Base-by-base conservation (phyloP, 2,329 filamentous ascomycete species). In the Ceratocystis papillata region DNA sequence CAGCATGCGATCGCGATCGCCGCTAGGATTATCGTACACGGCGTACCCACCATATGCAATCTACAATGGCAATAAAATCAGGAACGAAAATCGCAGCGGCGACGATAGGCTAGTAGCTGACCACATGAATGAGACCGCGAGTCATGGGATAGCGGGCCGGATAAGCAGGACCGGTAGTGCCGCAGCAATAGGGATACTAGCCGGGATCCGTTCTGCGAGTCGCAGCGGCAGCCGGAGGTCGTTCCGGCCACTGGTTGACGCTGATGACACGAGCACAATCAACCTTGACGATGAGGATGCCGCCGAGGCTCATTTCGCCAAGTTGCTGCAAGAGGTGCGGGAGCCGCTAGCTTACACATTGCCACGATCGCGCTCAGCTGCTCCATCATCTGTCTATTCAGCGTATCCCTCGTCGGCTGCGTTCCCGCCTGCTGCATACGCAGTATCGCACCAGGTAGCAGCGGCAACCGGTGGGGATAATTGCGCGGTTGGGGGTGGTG, bases 241-340 rank as follows among this genome's bases (percentile, higher is more conserved):
- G 22, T 44, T 63, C 59, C 48, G 48, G n/a, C 33, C 22, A 3
- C 7, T 28, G 5, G 20, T 37, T 44, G 62, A 64, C 8, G 46
- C 45, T n/a, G 62, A 46, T 8, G 60, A 66, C 59, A 59, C 30
- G 6, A 62, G 46, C 46, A 46, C 59, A 2, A 37, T 63, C 5
- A 59, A 63, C 46, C 45, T 45, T 30, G 41, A 48, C 22, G 64
- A 62, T 33, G 65, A 66, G 7, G 65, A 63, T 28, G 59, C 45
- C 3, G 48, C 65, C 10, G 65, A 66, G 50, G 60, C 33, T 33
- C 33, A 66, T 25, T 66, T 59, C n/a, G 65, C 37, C 65, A 63
- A 63, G 28, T 20, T 66, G 46, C 1, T 62, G 15, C 48, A 63
- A 46, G 60, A 48, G 62, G 60, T 59, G 44, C n/a, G 30, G 61